These are phyloP conservation scores for Candida ascalaphidarum DNA, from an alignment of 805 yeast species.

Conservation along the genomic window DNA sequence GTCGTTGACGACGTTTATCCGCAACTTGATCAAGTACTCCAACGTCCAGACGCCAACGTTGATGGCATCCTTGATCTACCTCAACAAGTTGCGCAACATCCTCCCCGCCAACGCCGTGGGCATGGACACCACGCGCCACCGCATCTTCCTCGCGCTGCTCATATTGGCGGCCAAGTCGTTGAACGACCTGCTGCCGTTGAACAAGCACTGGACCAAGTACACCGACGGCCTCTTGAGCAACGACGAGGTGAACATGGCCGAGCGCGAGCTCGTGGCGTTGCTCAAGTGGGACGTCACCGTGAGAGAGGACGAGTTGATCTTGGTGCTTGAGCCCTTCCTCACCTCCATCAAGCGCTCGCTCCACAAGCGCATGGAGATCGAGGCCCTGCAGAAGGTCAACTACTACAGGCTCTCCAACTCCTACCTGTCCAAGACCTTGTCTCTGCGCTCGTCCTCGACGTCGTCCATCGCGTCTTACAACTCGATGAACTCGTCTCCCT, in stretches of 20 bases:
- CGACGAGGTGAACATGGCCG: slow-evolving; percentile 83
- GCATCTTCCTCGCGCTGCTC: slow-evolving; percentile 83
- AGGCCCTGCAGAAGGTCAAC: slow-evolving; percentile 16
- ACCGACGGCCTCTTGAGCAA: slow-evolving; percentile 76
- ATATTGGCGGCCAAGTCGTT: slow-evolving; percentile 87
- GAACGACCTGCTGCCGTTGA: slow-evolving; percentile 91
- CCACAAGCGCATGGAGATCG: slow-evolving; percentile 7
- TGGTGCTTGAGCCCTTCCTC: slow-evolving; percentile 67
- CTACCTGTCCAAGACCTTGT: slow-evolving; percentile 1
- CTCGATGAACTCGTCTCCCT: slow-evolving; percentile 2
- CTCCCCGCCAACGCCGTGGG: slow-evolving; percentile 88
- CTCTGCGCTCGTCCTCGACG: background rate
- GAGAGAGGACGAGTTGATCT: slow-evolving; percentile 58
- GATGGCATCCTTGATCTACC: slow-evolving; percentile 84
- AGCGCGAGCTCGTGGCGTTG: slow-evolving; percentile 74
- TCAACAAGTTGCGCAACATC: slow-evolving; percentile 65
- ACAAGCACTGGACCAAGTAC: slow-evolving; percentile 93
- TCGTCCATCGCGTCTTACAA: slow-evolving; percentile 1
- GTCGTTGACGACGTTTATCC: slow-evolving; percentile 54
- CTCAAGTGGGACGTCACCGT: slow-evolving; percentile 82
- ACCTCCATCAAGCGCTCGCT: slow-evolving; percentile 54
- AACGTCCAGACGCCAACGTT: slow-evolving; percentile 93
- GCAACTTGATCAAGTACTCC: slow-evolving; percentile 64
- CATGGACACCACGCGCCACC: slow-evolving; percentile 86
- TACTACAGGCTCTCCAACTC: slow-evolving; percentile 22